Percentiles rank a stretch among this genome's conserved stretches.
These are phyloP conservation scores for Sugiyamaella paludigena DNA, from an alignment of 1,139 yeast genomes.

Conservation along the genomic window DNA sequence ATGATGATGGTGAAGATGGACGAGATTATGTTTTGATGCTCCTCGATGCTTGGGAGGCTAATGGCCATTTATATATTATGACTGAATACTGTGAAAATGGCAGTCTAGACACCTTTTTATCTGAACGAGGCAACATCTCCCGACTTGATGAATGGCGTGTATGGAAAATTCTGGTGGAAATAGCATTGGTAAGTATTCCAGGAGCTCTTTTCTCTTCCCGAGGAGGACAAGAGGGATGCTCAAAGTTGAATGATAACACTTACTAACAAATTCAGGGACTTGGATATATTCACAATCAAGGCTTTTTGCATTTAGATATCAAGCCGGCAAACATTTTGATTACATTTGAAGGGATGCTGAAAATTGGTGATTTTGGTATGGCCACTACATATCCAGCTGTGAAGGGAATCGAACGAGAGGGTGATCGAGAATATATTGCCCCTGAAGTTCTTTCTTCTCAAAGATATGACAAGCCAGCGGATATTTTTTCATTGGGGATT, in stretches of 20 bases:
- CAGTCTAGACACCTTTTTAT: slow-evolving; percentile 72
- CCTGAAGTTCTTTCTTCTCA: slow-evolving; percentile 88
- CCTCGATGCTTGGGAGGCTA: slow-evolving; percentile 82
- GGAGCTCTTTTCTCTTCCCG: too few relatives aligned
- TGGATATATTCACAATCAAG: slow-evolving; percentile 72
- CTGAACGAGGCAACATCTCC: slow-evolving; percentile 74
- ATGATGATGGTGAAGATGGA: slow-evolving; percentile 70
- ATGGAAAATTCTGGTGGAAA: slow-evolving; percentile 90
- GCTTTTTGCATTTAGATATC: slow-evolving; percentile 79
- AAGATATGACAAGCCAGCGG: slow-evolving; percentile 88
- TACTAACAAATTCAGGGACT: slow-evolving; percentile 48
- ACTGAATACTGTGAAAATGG: slow-evolving; percentile 97
- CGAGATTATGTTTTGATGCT: slow-evolving; percentile 76
- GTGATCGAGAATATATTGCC: slow-evolving; percentile 96
- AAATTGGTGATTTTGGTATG: slow-evolving; percentile 82
- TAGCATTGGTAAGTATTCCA: slow-evolving; percentile 42
- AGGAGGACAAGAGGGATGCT: too few relatives aligned
- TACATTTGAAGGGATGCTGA: slow-evolving; percentile 88
- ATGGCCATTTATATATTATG: slow-evolving; percentile 79
- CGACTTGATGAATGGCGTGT: slow-evolving; percentile 91
- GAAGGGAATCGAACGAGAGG: slow-evolving; percentile 76
- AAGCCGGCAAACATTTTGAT: slow-evolving; percentile 94
- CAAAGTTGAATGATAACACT: background rate
- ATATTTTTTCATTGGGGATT: slow-evolving; percentile 86
- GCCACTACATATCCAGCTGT: slow-evolving; percentile 56